These are phyloP conservation scores for Heritiera littoralis DNA, from an alignment of 345 rosid genomes.

Conservation along the genomic window DNA sequence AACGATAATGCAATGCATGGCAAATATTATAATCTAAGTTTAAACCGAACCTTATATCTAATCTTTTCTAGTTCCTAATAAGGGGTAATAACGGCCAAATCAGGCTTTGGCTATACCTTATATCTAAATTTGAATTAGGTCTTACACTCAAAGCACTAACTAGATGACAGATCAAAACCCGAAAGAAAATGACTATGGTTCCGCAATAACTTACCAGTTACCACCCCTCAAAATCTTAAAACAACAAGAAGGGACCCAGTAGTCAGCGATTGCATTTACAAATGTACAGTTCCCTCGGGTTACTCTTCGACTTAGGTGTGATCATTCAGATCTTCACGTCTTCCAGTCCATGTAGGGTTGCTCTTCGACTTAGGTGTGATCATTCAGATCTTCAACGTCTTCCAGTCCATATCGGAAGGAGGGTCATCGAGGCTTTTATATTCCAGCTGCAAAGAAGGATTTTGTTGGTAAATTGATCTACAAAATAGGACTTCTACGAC, in stretches of 20 bases:
- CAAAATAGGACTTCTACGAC: not conserved
- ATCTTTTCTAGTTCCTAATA: no score
- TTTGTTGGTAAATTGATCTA: not conserved
- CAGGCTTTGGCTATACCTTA: not conserved
- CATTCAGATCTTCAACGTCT: not conserved
- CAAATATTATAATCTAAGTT: not conserved
- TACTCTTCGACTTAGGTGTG: not conserved
- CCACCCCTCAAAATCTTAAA: constrained; percentile 23
- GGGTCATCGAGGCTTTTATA: constrained; percentile 38
- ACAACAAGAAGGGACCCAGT: constrained; percentile 19
- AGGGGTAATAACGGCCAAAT: no score
- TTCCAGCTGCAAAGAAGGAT: constrained; percentile 63
- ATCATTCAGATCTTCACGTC: no score
- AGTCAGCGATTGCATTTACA: constrained; percentile 19
- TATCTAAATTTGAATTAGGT: constrained; percentile 8
- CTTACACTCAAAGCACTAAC: not conserved
- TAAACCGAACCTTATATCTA: no score
- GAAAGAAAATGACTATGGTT: not conserved
- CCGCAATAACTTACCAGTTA: not conserved
- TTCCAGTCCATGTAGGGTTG: not conserved
- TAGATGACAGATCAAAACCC: not conserved
- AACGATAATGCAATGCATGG: not conserved
- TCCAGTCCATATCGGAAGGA: constrained; percentile 38
- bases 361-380: not conserved
- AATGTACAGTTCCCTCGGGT: constrained; percentile 17